Evolutionary conservation across 306 rosid species (phyloP).

Genomic region (Vigna trinervia): DNA sequence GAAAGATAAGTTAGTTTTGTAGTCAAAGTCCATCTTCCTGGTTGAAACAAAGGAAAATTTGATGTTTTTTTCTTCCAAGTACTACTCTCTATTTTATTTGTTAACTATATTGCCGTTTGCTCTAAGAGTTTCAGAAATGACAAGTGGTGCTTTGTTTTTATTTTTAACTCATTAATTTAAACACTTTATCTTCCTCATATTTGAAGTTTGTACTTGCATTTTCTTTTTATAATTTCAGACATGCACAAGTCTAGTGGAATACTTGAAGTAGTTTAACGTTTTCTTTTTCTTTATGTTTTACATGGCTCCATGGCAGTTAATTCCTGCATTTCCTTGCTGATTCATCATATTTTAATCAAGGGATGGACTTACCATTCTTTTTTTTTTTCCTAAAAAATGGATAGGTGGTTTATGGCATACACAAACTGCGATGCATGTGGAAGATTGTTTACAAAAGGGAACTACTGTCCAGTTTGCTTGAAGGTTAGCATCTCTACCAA

Average conservation of each 20-base stretch:
- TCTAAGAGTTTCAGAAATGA: background rate
- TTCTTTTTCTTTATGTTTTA: background rate
- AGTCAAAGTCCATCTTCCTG: conserved; percentile 19
- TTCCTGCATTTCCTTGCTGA: background rate
- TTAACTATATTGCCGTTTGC: background rate
- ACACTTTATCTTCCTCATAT: conserved; percentile 13
- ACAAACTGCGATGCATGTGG: conserved; percentile 99
- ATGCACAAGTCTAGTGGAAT: background rate
- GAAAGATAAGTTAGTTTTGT: conserved; percentile 27
- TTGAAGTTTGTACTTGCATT: conserved; percentile 6
- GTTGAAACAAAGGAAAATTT: conserved; percentile 1
- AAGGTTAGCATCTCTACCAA: conserved; percentile 65
- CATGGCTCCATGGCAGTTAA: conserved; percentile 21
- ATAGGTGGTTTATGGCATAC: conserved; percentile 97
- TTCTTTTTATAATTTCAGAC: background rate
- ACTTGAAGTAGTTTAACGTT: conserved; percentile 4
- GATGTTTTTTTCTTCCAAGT: background rate
- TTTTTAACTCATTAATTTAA: background rate
- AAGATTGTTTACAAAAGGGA: conserved; percentile 95
- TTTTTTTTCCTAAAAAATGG: conserved; percentile 16
- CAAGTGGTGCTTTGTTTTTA: background rate
- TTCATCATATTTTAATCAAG: conserved; percentile 20
- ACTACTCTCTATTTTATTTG: background rate
- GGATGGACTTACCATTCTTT: conserved; percentile 40
- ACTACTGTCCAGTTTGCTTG: conserved; percentile 97